A percentile compares a stretch with the other conserved stretches of the same genome.
These are phyloP conservation scores for Porphyrellus cyaneotinctus DNA, from an alignment of 768 basidiomycete genomes.

Conservation along the genomic window DNA sequence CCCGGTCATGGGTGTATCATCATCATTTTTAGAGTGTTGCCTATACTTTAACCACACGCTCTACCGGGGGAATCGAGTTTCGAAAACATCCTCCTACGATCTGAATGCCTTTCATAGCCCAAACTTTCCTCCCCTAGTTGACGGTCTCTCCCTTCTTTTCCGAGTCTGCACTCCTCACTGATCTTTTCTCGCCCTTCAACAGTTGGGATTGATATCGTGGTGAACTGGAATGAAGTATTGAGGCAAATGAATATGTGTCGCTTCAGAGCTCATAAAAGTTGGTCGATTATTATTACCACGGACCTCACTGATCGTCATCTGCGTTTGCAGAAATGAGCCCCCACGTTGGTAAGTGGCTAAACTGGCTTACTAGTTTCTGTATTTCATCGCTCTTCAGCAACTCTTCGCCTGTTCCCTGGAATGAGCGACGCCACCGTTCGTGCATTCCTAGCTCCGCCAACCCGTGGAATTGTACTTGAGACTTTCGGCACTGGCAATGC, in stretches of 20 bases:
- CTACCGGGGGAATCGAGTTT: slow-evolving; percentile 81
- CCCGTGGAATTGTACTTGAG: slow-evolving; percentile 81
- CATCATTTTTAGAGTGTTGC: slow-evolving; percentile 58
- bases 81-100: slow-evolving; percentile 78
- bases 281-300: not conserved
- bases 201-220: slow-evolving; percentile 89
- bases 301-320: slow-evolving; percentile 10
- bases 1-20: not conserved
- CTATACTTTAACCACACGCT: slow-evolving; percentile 89
- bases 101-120: slow-evolving; percentile 82
- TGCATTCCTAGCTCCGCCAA: slow-evolving; percentile 71
- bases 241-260: slow-evolving; percentile 74
- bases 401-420: slow-evolving; percentile 83
- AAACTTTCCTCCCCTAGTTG: slow-evolving; percentile 77
- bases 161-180: not conserved
- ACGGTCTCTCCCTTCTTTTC: slow-evolving; percentile 43
- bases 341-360: slow-evolving; percentile 60
- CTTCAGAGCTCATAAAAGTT: slow-evolving; percentile 80
- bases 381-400: slow-evolving; percentile 45
- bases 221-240: slow-evolving; percentile 86
- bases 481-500: slow-evolving; percentile 94
- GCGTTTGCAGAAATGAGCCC: slow-evolving; percentile 63
- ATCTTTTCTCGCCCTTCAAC: slow-evolving; percentile 4
- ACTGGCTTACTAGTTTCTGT: not conserved
- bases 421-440: slow-evolving; percentile 71